A percentile compares a stretch with the other conserved stretches of the same genome.
These are phyloP conservation scores for Cylindrotheca fusiformis DNA, from an alignment of 108 stramenopile genomes.

Conservation along the genomic window DNA sequence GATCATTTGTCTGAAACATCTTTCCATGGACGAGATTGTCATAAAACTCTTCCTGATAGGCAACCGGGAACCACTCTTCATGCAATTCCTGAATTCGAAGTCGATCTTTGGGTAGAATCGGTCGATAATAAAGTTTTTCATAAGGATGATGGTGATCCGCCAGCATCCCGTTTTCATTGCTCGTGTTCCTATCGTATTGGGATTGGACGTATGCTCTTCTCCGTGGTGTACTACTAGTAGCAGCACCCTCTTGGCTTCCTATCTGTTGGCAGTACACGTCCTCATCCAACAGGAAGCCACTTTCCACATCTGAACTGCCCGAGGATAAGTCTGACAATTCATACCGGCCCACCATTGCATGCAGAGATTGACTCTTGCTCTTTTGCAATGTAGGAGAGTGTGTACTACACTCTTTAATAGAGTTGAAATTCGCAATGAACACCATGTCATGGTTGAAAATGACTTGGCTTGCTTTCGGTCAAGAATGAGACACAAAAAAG, in stretches of 20 bases:
- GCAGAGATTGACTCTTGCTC: too few relatives aligned
- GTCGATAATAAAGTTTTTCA: conserved; percentile 54
- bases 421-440: too few relatives aligned
- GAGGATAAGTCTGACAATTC: too few relatives aligned
- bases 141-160: not conserved
- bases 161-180: not conserved
- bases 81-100: conserved; percentile 52
- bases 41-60: conserved; percentile 67
- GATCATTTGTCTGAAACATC: conserved; percentile 31
- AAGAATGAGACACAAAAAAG: too few relatives aligned
- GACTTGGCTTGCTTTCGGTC: too few relatives aligned
- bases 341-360: too few relatives aligned
- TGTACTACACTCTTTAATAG: too few relatives aligned
- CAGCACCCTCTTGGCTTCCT: conserved; percentile 1
- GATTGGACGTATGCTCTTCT: conserved; percentile 1
- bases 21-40: conserved; percentile 37
- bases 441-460: too few relatives aligned
- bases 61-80: conserved; percentile 77
- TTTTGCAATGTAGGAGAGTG: too few relatives aligned
- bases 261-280: too few relatives aligned
- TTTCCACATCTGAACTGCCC: too few relatives aligned
- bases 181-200: not conserved
- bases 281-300: too few relatives aligned
- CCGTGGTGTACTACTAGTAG: not conserved
- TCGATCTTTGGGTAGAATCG: conserved; percentile 52